Evolutionary conservation across 1,139 yeast species (phyloP).

Genomic region (Lodderomyces orthopsilosis): DNA sequence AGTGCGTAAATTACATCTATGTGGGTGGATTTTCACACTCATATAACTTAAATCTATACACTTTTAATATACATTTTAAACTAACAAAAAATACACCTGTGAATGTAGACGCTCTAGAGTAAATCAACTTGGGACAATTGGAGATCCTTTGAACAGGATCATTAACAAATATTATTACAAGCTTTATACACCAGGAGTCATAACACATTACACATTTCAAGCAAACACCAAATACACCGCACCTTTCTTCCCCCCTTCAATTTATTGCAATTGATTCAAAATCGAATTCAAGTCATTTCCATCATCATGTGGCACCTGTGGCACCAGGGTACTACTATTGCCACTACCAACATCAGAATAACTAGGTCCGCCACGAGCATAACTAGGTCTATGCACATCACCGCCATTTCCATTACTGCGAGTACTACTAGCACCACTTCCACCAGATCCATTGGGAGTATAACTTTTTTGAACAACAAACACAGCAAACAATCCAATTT

Average conservation of each 20-base stretch:
- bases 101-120: neutral
- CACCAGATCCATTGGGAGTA: conserved; percentile 16
- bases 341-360: neutral
- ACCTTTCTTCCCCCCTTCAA: neutral
- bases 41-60: neutral
- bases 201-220: neutral
- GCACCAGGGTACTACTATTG: neutral
- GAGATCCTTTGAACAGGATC: neutral
- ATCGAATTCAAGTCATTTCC: conserved; percentile 2
- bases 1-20: neutral
- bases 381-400: neutral
- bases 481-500: conserved; percentile 41
- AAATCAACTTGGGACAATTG: neutral
- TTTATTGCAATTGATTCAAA: conserved; percentile 3
- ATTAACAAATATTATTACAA: conserved; percentile 1
- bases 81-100: neutral
- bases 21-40: too few relatives aligned
- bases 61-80: neutral
- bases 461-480: conserved; percentile 49
- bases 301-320: neutral
- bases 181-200: neutral
- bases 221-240: neutral
- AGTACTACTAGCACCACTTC: neutral
- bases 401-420: neutral
- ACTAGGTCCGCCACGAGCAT: conserved; percentile 2